Base-by-base conservation (phyloP, 805 yeast genomes). In the Wickerhamiella sorbophila region DNA sequence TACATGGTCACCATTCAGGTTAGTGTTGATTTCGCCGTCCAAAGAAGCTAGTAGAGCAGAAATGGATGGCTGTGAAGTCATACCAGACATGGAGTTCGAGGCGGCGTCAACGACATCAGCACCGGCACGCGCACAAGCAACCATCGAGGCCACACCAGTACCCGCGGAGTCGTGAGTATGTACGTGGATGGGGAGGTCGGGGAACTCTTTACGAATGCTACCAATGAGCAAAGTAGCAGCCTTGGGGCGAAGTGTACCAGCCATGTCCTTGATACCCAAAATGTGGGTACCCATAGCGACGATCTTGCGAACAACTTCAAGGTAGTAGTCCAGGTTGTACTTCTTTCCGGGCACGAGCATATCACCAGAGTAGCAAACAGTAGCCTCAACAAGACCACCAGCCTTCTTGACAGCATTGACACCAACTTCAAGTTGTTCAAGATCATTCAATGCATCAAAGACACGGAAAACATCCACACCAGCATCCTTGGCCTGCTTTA, bases 131-230 rank as follows among this genome's bases (percentile, higher is more conserved):
- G 96, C 96, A 62, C 87, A 79, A 3, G 91, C 95, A 55, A 79
- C 79, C 91, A 88, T 87, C 27, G 95, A 80, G 36, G 96, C 88
- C 51, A 91, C 95, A 65, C 94, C 99, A 43, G 98, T 91, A 69
- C 98, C 99, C 31, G 99, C 98, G 49, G 97, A 87, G 66, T 91
- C 99, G 66, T 91, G 99, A 29, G 97, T 87, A 67, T 91, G 99
- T 36, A 91, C 96, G 61, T 91, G 99, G 59, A 91, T 91, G 53
- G 97, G 96, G 59, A 91, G 71, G 57, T 84, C 76, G 44, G 99
- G 98, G 65, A 82, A 84, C 64, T 74, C 78, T 47, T 72, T 75
- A 66, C 98, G 77, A 54, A 91, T 75, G 22, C 83, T 67, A 46
- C 87, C 75, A 53, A 91, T 74, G 59, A 91, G 75, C 42, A 78